phyloP scores from a whole-genome alignment of 2,329 filamentous ascomycete genomes.

The Colletotrichum gloeosporioides region DNA sequence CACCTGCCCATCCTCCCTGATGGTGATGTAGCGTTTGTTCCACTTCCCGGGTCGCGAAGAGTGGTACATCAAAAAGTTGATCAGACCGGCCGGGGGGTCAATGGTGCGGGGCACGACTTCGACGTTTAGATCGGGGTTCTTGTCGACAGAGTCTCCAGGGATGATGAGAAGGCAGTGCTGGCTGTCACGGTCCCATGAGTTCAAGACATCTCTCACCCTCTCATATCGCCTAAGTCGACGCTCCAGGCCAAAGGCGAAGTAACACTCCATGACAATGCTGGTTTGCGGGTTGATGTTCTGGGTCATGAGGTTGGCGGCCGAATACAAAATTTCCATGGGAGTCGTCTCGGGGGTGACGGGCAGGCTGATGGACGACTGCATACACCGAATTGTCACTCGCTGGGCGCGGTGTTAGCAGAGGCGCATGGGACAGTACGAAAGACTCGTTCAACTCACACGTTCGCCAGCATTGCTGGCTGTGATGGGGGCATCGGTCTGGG shows the following conservation, averaged over 20 bases:
- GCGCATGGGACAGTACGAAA: background rate
- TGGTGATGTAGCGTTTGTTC: conserved; percentile 82
- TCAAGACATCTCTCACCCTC: conserved; percentile 83
- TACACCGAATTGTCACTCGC: conserved; percentile 76
- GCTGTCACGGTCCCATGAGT: conserved; percentile 86
- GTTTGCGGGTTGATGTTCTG: conserved; percentile 68
- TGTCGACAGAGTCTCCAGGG: conserved; percentile 59
- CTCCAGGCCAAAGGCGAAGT: conserved; percentile 77
- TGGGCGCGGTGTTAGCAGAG: conserved; percentile 40
- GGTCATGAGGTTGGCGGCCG: conserved; percentile 67
- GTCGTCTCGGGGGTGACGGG: conserved; percentile 78
- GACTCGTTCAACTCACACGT: conserved; percentile 57
- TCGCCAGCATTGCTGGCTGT: conserved; percentile 84
- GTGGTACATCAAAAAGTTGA: conserved; percentile 75
- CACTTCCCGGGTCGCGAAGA: conserved; percentile 85
- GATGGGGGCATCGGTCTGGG: conserved; percentile 74
- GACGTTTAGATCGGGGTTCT: conserved; percentile 67
- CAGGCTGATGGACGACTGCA: conserved; percentile 72
- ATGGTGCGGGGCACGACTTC: conserved; percentile 62
- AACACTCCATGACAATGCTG: conserved; percentile 80
- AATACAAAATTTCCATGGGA: conserved; percentile 72
- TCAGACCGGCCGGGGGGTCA: conserved; percentile 68
- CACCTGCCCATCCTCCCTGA: conserved; percentile 77
- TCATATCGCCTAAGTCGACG: conserved; percentile 87
- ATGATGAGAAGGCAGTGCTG: conserved; percentile 78